Conservation (phyloP, 2,329 filamentous ascomycete species). For the Diaporthe capsici region DNA sequence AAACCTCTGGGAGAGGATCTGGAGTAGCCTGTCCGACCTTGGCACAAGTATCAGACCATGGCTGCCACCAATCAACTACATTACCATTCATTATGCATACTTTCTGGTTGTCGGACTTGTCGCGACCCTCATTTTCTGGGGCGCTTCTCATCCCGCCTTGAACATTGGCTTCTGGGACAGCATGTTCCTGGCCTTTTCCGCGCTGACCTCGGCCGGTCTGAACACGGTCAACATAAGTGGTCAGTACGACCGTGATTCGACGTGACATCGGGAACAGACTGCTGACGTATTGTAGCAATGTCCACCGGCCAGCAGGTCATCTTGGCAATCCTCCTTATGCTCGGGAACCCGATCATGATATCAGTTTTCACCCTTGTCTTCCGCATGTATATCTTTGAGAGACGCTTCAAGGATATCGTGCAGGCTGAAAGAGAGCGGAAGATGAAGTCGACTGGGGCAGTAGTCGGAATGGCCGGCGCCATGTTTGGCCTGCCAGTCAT, state of each 20-base stretch:
- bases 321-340: slow-evolving; percentile 73
- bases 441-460: slow-evolving; percentile 44
- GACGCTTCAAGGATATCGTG: slow-evolving; percentile 69
- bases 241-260: background rate
- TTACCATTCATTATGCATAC: slow-evolving; percentile 76
- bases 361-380: slow-evolving; percentile 63
- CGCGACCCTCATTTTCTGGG: slow-evolving; percentile 73
- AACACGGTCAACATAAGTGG: slow-evolving; percentile 72
- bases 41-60: slow-evolving; percentile 29
- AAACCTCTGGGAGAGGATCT: slow-evolving; percentile 6
- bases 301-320: slow-evolving; percentile 78
- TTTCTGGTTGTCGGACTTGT: slow-evolving; percentile 70
- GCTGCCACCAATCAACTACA: slow-evolving; percentile 68
- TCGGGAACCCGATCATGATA: slow-evolving; percentile 76
- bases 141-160: slow-evolving; percentile 63
- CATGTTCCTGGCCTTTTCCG: slow-evolving; percentile 75
- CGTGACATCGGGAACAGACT: no score
- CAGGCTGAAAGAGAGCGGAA: slow-evolving; percentile 55
- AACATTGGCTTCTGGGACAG: slow-evolving; percentile 73
- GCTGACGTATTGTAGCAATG: slow-evolving; percentile 49
- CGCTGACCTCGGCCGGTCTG: slow-evolving; percentile 77
- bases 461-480: slow-evolving; percentile 43
- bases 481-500: slow-evolving; percentile 45
- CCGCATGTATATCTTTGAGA: slow-evolving; percentile 73
- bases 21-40: slow-evolving; percentile 6